Conservation (phyloP, 2,329 filamentous ascomycete genomes). For the Neoascochyta sp. region DNA sequence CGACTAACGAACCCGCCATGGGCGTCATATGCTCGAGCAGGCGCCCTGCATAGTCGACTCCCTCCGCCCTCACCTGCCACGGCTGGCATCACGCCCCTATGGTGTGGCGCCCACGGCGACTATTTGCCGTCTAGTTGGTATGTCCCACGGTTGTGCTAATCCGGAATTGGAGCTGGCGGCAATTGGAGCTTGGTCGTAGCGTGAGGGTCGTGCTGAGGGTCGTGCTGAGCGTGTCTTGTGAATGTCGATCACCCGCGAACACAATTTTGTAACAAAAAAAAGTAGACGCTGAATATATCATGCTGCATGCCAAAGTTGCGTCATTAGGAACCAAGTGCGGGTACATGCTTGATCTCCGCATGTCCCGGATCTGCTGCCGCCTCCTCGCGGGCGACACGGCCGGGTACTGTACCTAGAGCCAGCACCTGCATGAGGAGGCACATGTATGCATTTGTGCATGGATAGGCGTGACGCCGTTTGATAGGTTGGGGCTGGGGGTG, state of each 20-base stretch:
- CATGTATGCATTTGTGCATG: conserved; percentile 15
- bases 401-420: conserved; percentile 15
- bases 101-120: too few species aligned
- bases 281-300: too few species aligned
- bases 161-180: too few species aligned
- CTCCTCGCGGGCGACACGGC: conserved; percentile 30
- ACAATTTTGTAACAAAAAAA: too few species aligned
- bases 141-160: too few species aligned
- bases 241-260: too few species aligned
- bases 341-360: conserved; percentile 24
- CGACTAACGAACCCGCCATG: conserved; percentile 16
- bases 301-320: conserved; percentile 19
- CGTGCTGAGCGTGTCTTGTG: too few species aligned
- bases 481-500: conserved; percentile 12
- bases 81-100: too few species aligned
- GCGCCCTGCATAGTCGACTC: conserved; percentile 26
- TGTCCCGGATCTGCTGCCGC: conserved; percentile 30
- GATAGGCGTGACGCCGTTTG: conserved; percentile 13
- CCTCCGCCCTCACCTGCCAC: too few species aligned
- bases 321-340: conserved; percentile 23
- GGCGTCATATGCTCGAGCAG: conserved; percentile 12
- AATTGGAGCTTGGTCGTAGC: too few species aligned
- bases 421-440: conserved; percentile 16
- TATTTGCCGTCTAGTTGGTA: too few species aligned
- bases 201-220: too few species aligned